These are phyloP conservation scores for Paecilomyces dactylethromorphus DNA, from an alignment of 2,329 filamentous ascomycete genomes.

Conservation along the genomic window DNA sequence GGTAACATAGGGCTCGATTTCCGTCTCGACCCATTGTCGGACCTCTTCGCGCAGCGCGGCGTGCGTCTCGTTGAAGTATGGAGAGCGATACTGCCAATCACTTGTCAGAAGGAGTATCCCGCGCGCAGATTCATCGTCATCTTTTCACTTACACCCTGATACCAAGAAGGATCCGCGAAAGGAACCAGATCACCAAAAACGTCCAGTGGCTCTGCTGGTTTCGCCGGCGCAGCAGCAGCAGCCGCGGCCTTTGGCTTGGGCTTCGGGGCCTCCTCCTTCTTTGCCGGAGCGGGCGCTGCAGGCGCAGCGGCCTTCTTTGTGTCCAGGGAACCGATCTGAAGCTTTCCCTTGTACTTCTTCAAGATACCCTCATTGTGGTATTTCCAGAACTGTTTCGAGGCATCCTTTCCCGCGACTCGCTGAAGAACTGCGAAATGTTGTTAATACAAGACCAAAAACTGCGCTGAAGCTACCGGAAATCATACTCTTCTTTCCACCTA, in stretches of 20 bases:
- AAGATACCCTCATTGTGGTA: conserved; percentile 55
- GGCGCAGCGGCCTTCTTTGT: conserved; percentile 67
- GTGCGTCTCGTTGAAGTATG: conserved; percentile 94
- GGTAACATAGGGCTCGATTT: conserved; percentile 82
- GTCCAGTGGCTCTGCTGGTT: conserved; percentile 69
- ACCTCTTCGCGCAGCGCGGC: conserved; percentile 85
- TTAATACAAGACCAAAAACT: background rate
- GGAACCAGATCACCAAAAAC: conserved; percentile 81
- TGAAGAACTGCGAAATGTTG: conserved; percentile 46
- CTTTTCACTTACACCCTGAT: conserved; percentile 66
- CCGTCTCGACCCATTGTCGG: conserved; percentile 82
- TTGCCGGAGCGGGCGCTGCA: conserved; percentile 46
- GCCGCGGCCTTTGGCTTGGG: conserved; percentile 48
- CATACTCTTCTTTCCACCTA: conserved; percentile 66
- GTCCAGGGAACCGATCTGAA: conserved; percentile 69
- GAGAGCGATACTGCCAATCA: conserved; percentile 71
- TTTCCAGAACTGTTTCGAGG: conserved; percentile 64
- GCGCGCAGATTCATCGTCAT: background rate
- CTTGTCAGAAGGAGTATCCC: conserved; percentile 3
- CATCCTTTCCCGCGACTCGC: conserved; percentile 60
- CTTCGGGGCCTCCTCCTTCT: conserved; percentile 47
- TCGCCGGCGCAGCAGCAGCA: conserved; percentile 29
- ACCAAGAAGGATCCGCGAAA: conserved; percentile 90
- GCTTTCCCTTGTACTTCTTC: conserved; percentile 56
- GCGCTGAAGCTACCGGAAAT: conserved; percentile 4